Percentiles rank a stretch among this genome's conserved stretches.
Conservation (phyloP, 306 rosid genomes). For the Leucaena leucocephala region DNA sequence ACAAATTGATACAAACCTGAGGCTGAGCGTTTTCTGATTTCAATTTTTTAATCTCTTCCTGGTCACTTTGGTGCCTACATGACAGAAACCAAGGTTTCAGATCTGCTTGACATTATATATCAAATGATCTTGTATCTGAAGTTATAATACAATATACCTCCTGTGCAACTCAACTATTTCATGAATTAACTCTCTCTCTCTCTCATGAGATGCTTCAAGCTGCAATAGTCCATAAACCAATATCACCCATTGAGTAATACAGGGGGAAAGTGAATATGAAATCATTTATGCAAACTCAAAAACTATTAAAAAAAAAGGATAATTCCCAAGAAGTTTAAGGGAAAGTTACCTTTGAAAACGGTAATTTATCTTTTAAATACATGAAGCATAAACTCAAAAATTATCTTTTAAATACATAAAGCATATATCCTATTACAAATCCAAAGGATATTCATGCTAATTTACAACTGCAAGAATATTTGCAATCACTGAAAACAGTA, state of each 20-base stretch:
- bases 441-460: constrained; percentile 20
- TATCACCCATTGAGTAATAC: constrained; percentile 13
- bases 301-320: neutral
- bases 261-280: constrained; percentile 12
- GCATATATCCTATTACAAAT: constrained; percentile 24
- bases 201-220: constrained; percentile 79
- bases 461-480: neutral
- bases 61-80: constrained; percentile 62
- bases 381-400: neutral
- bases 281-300: constrained; percentile 22
- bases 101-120: neutral
- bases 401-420: neutral
- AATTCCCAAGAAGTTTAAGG: neutral
- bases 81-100: constrained; percentile 28
- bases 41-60: constrained; percentile 65
- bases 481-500: neutral
- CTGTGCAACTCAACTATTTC: constrained; percentile 69
- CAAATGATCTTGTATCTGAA: constrained; percentile 8
- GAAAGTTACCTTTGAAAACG: neutral
- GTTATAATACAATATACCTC: constrained; percentile 56
- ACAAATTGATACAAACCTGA: constrained; percentile 45
- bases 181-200: constrained; percentile 67
- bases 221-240: constrained; percentile 45
- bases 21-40: constrained; percentile 51
- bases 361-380: neutral